Evolutionary conservation across 192 early-diverging fungal genomes (phyloP).

Genomic region (Linnemannia exigua): DNA sequence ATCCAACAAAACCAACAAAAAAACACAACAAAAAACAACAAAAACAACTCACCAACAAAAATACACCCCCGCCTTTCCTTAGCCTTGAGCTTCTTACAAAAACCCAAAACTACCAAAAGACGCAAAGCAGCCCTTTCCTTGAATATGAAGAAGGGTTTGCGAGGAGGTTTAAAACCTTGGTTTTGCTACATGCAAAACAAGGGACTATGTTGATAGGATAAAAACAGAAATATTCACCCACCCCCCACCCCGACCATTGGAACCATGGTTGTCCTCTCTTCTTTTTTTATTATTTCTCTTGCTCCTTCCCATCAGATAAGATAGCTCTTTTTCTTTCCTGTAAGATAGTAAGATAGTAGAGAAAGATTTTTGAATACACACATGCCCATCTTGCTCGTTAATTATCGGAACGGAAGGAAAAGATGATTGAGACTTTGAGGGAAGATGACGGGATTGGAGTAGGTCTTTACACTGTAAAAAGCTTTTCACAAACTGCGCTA

Average conservation of each 20-base stretch:
- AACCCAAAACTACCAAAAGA: slow-evolving; percentile 26
- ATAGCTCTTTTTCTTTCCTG: neutral
- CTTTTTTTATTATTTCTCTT: no score
- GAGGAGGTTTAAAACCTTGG: slow-evolving; percentile 29
- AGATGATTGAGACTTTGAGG: no score
- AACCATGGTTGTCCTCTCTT: neutral
- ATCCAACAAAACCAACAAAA: slow-evolving; percentile 10
- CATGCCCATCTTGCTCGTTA: slow-evolving; percentile 2
- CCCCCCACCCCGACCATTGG: neutral
- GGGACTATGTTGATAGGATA: slow-evolving; percentile 23
- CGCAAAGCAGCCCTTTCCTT: slow-evolving; percentile 33
- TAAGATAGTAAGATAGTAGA: neutral
- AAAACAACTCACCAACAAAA: slow-evolving; percentile 8
- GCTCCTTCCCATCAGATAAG: neutral
- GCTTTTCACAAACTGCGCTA: no score
- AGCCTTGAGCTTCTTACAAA: slow-evolving; percentile 17
- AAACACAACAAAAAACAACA: slow-evolving; percentile 14
- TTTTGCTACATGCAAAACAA: neutral
- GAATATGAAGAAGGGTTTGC: slow-evolving; percentile 38
- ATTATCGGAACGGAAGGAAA: neutral
- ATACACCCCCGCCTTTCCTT: slow-evolving; percentile 24
- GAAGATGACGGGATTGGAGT: no score
- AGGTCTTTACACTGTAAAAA: no score
- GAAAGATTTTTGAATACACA: neutral
- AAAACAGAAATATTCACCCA: slow-evolving; percentile 37